phyloP scores from a whole-genome alignment of 2,329 filamentous ascomycete genomes.

The Ceratocystis huliohia region DNA sequence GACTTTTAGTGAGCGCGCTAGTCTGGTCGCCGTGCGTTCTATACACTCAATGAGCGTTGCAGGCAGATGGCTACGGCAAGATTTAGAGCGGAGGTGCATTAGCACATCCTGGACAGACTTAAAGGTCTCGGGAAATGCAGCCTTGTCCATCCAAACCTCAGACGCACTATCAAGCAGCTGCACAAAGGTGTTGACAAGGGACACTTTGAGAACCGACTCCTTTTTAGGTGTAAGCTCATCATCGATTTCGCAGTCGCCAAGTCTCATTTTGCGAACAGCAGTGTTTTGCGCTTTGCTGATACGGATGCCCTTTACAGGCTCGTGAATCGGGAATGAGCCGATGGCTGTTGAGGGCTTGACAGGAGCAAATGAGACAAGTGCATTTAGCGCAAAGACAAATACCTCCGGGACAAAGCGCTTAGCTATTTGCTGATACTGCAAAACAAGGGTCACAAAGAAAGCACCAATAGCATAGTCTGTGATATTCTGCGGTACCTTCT shows the following conservation, averaged over 20 bases:
- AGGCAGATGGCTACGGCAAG: conserved; percentile 29
- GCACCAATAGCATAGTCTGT: conserved; percentile 59
- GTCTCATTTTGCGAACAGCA: conserved; percentile 41
- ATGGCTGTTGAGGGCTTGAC: conserved; percentile 34
- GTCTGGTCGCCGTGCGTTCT: conserved; percentile 33
- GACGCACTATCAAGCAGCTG: conserved; percentile 55
- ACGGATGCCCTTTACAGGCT: conserved; percentile 39
- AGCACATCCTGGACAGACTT: conserved; percentile 48
- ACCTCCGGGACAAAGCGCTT: conserved; percentile 85
- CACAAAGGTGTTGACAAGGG: conserved; percentile 49
- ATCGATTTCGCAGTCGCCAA: conserved; percentile 41
- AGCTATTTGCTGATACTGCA: conserved; percentile 72
- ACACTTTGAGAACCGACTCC: conserved; percentile 37
- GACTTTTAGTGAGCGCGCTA: conserved; percentile 44
- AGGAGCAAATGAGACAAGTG: conserved; percentile 55
- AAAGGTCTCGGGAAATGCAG: conserved; percentile 57
- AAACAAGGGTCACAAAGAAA: conserved; percentile 63
- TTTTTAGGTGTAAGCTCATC: conserved; percentile 23
- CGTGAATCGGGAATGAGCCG: conserved; percentile 50
- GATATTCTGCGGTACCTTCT: conserved; percentile 54
- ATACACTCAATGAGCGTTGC: conserved; percentile 31
- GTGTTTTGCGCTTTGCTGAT: conserved; percentile 34
- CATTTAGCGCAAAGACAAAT: conserved; percentile 67
- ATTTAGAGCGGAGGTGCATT: conserved; percentile 40
- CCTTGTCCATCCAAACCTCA: conserved; percentile 59